Base-by-base conservation (phyloP, 768 basidiomycete genomes). In the Leccinum uliginosum region DNA sequence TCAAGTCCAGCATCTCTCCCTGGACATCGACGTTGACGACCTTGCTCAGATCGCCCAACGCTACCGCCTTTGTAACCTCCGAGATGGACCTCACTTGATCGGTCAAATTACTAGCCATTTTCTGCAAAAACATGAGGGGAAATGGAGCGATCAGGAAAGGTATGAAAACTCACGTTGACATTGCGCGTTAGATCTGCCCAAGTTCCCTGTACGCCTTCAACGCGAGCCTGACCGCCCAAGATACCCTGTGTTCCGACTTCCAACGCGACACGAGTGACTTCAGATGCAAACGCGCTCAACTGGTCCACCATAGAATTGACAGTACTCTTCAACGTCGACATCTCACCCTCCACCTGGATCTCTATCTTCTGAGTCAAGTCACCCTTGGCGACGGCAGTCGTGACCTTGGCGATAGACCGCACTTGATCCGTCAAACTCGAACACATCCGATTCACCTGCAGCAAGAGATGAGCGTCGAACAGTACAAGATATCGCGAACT, bases 281-380 rank as follows among this genome's bases (percentile, higher is more conserved):
- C 92, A 3, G 82, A 84, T 14, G 92, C 90, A 67, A 95, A 95
- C 5, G 88, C 89, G 62, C 88, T 85, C 61, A 95, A 72, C 55
- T 89, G 89, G 69, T 92, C 91, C 69, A 95, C 91, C 93, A 97
- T 97, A n/a, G 86, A 87, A 66, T 95, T 95, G 61, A 93, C 89
- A 11, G 90, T 92, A 21, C 81, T 76, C 68, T 90, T 91, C 72
- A 92, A 78, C 15, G 88, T 88, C 15, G 81, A 81, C 86, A 96
- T 95, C 67, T 96, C 93, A 50, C 86, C 86, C 65, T 91, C 87
- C 59, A 90, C 89, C 59, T 87, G 84, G 59, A 98, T 93, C 65
- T 92, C 89, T 67, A 98, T 92, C 78, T 92, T 94, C 74, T 92
- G 90, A 1, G 88, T 91, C 76, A 93, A 76, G 68, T 98, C 93